Conservation (phyloP, 768 basidiomycete genomes). For the Boletellus sp. region DNA sequence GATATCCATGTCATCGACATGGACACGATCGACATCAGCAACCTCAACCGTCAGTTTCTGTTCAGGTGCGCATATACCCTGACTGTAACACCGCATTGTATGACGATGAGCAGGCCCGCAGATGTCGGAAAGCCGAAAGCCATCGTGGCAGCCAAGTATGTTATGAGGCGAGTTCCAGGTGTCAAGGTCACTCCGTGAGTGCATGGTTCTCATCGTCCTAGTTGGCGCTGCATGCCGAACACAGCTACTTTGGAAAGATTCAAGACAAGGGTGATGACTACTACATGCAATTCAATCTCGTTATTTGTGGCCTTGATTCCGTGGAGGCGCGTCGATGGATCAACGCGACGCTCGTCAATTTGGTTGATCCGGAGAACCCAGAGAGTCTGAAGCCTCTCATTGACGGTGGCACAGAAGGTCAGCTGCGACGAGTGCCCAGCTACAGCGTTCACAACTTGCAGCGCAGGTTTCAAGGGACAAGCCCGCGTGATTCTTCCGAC, state of each 20-base stretch:
- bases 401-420: constrained; percentile 98
- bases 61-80: constrained; percentile 63
- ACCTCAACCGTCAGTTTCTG: constrained; percentile 96
- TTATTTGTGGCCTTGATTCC: constrained; percentile 96
- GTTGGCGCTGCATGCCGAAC: constrained; percentile 10
- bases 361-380: constrained; percentile 89
- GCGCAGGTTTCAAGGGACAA: constrained; percentile 93
- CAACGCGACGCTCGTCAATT: constrained; percentile 92
- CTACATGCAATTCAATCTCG: constrained; percentile 94
- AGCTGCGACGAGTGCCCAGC: constrained; percentile 1
- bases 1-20: constrained; percentile 99
- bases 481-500: constrained; percentile 95
- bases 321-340: constrained; percentile 98
- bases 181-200: constrained; percentile 95
- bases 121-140: constrained; percentile 97
- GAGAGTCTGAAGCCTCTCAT: constrained; percentile 96
- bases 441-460: neutral
- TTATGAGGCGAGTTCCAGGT: constrained; percentile 95
- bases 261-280: constrained; percentile 96
- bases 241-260: constrained; percentile 93
- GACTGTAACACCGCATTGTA: neutral
- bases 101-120: constrained; percentile 49
- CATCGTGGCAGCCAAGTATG: constrained; percentile 88
- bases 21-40: constrained; percentile 99
- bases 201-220: neutral